phyloP scores from a whole-genome alignment of 2,329 filamentous ascomycete genomes.

The Chaetothyriales sp. region DNA sequence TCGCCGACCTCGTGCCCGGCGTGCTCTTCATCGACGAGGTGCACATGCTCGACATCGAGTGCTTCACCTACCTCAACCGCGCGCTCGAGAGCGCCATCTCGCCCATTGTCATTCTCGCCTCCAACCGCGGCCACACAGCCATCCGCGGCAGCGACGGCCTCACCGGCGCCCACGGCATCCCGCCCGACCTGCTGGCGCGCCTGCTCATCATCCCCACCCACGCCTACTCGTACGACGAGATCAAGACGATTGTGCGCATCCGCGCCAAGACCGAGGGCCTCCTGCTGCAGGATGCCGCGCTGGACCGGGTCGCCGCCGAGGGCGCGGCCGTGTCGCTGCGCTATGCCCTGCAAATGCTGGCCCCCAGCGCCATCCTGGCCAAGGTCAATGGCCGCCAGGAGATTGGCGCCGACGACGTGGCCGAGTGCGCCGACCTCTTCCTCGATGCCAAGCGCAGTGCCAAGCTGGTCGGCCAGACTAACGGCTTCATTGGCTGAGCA shows the following conservation, averaged over 20 bases:
- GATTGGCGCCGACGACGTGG: constrained; percentile 64
- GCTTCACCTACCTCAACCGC: constrained; percentile 96
- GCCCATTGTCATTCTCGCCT: constrained; percentile 92
- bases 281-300: constrained; percentile 62
- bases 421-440: constrained; percentile 72
- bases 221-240: constrained; percentile 75
- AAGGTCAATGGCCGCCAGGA: constrained; percentile 65
- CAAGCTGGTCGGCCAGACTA: constrained; percentile 51
- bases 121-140: constrained; percentile 85
- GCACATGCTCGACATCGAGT: constrained; percentile 98
- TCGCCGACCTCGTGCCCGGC: constrained; percentile 93
- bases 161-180: constrained; percentile 81
- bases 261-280: constrained; percentile 72
- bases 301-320: constrained; percentile 75
- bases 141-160: constrained; percentile 74
- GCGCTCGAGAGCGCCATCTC: constrained; percentile 92
- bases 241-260: constrained; percentile 79
- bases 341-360: constrained; percentile 84
- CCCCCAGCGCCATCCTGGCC: constrained; percentile 80
- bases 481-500: constrained; percentile 49
- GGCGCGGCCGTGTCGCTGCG: constrained; percentile 80
- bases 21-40: constrained; percentile 99
- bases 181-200: constrained; percentile 81
- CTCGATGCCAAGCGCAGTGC: constrained; percentile 70
- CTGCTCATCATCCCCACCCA: constrained; percentile 93